These are phyloP conservation scores for Akanthomyces lecanii DNA, from an alignment of 2,329 filamentous ascomycete genomes.

Conservation along the genomic window DNA sequence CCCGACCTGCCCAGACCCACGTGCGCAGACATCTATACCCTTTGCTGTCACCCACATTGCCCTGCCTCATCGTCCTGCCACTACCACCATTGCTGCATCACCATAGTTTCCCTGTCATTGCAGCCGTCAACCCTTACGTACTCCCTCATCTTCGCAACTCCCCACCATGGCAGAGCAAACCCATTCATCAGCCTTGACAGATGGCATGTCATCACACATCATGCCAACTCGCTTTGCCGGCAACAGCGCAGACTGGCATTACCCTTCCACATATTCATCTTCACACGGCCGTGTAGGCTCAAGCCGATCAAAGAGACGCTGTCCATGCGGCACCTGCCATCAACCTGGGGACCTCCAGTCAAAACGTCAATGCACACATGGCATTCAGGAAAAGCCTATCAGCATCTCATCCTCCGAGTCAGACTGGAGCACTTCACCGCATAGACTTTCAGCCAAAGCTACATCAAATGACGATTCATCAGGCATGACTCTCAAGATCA, in stretches of 20 bases:
- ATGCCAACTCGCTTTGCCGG: background rate
- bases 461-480: background rate
- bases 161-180: background rate
- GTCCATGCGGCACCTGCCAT: background rate
- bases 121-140: background rate
- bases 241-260: background rate
- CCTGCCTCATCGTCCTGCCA: background rate
- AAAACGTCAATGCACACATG: background rate
- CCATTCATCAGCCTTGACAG: background rate
- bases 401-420: conserved; percentile 10
- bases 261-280: background rate
- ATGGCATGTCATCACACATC: background rate
- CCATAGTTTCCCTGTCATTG: background rate
- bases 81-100: background rate
- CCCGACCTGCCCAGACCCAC: background rate
- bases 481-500: conserved; percentile 2
- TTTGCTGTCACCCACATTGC: background rate
- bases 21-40: background rate
- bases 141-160: background rate
- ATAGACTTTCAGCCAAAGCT: background rate
- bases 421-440: conserved; percentile 2
- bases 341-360: background rate
- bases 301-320: background rate
- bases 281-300: background rate
- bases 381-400: background rate